phyloP scores from a whole-genome alignment of 306 rosid species.

The Medicago arabica region DNA sequence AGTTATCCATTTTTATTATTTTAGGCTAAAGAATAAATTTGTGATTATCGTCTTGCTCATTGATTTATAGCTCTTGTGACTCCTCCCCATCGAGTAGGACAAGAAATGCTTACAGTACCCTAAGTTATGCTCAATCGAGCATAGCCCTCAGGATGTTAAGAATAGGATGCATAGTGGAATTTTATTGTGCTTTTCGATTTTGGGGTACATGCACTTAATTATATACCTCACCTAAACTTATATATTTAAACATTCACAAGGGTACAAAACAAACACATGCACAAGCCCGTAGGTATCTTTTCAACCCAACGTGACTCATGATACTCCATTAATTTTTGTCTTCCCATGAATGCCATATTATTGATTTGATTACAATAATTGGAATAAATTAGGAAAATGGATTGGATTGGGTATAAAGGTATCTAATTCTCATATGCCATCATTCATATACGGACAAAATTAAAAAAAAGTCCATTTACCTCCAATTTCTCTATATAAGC shows the following conservation, averaged over 20 bases:
- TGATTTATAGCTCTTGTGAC: neutral
- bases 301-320: conserved; percentile 29
- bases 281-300: conserved; percentile 26
- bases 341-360: conserved; percentile 15
- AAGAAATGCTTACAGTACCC: too few species aligned
- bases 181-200: conserved; percentile 27
- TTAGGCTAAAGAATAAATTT: conserved; percentile 22
- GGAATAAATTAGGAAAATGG: conserved; percentile 20
- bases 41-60: neutral
- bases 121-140: too few species aligned
- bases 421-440: conserved; percentile 56
- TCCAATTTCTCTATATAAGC: conserved; percentile 37
- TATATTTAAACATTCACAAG: neutral
- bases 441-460: conserved; percentile 60
- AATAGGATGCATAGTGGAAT: conserved; percentile 35
- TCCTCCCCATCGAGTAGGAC: neutral
- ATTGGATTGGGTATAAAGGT: conserved; percentile 34
- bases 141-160: neutral
- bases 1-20: neutral
- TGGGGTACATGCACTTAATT: neutral
- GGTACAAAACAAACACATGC: conserved; percentile 30
- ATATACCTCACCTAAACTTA: neutral
- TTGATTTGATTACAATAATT: conserved; percentile 18
- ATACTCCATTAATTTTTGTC: conserved; percentile 34
- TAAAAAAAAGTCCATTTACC: conserved; percentile 49